These are phyloP conservation scores for Toxoplasma gondii DNA, from an alignment of 169 alveolate species.

Conservation along the genomic window DNA sequence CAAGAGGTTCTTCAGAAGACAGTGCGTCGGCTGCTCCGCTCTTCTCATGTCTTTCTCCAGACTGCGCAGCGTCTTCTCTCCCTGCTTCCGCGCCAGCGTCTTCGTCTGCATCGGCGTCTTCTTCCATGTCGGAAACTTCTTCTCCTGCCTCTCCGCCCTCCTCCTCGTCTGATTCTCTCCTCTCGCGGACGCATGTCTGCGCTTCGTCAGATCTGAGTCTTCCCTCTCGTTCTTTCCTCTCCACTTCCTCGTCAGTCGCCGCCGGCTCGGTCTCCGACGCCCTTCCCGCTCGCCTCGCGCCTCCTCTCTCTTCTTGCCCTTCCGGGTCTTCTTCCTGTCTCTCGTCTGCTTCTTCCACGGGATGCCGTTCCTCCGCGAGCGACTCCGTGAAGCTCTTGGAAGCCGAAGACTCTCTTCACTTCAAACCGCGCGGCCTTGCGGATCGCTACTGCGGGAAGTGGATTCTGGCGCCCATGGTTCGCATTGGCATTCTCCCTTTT, in stretches of 20 bases:
- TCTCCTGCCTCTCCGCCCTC: neutral
- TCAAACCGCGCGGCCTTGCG: neutral
- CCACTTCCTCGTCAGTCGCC: neutral
- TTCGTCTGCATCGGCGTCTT: neutral
- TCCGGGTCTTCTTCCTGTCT: too few relatives aligned
- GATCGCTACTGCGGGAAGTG: constrained; percentile 32
- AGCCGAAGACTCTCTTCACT: neutral
- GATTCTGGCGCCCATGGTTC: constrained; percentile 72
- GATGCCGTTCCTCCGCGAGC: neutral
- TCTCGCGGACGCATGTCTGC: too few relatives aligned
- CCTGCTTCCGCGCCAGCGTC: neutral
- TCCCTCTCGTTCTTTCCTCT: neutral
- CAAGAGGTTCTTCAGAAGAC: too few relatives aligned
- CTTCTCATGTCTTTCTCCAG: too few relatives aligned
- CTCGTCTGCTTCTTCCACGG: too few relatives aligned
- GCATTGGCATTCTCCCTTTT: constrained; percentile 69
- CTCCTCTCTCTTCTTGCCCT: neutral
- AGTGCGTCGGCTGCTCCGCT: too few relatives aligned
- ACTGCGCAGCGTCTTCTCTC: neutral
- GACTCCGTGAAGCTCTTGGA: neutral
- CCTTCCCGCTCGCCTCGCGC: neutral
- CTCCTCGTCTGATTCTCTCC: neutral
- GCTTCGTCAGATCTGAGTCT: neutral
- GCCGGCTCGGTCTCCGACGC: neutral
- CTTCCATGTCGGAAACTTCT: neutral